phyloP scores from a whole-genome alignment of 768 basidiomycete genomes.

The Russula dissimulans region DNA sequence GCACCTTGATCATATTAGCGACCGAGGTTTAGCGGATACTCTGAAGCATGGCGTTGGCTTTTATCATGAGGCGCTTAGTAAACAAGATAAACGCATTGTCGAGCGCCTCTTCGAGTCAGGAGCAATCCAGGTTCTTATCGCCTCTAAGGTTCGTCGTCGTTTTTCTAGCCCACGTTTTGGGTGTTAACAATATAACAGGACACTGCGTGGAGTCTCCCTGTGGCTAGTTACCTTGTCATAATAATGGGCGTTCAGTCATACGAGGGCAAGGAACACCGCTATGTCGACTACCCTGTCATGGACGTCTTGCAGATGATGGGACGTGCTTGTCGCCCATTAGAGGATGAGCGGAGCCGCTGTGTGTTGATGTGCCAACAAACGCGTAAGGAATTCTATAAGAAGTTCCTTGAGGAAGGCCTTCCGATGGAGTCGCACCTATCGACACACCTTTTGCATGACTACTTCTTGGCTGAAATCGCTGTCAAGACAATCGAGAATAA shows the following conservation, averaged over 20 bases:
- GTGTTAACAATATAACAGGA: conserved; percentile 43
- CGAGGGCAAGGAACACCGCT: conserved; percentile 96
- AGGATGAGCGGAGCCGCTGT: conserved; percentile 87
- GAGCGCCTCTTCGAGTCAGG: conserved; percentile 89
- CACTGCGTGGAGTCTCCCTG: conserved; percentile 91
- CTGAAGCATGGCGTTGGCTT: conserved; percentile 88
- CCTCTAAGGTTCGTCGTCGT: conserved; percentile 62
- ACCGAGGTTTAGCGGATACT: conserved; percentile 66
- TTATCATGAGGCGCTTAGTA: conserved; percentile 88
- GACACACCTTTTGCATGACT: conserved; percentile 86
- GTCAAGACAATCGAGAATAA: conserved; percentile 99
- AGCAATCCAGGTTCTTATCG: conserved; percentile 89
- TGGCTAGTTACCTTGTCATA: conserved; percentile 94
- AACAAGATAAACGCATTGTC: conserved; percentile 90
- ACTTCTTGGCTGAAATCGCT: conserved; percentile 96
- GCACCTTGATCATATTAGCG: conserved; percentile 78
- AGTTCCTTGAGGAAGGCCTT: conserved; percentile 93
- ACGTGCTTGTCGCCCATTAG: conserved; percentile 82
- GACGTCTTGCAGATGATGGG: conserved; percentile 99
- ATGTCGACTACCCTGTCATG: conserved; percentile 96
- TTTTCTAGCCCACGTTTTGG: background rate
- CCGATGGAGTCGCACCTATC: conserved; percentile 95
- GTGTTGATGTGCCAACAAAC: conserved; percentile 97
- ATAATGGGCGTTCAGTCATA: conserved; percentile 99
- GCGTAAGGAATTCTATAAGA: conserved; percentile 98